These are phyloP conservation scores for Fomitopsis pinicola DNA, from an alignment of 1,284 basidiomycete genomes.

Conservation along the genomic window DNA sequence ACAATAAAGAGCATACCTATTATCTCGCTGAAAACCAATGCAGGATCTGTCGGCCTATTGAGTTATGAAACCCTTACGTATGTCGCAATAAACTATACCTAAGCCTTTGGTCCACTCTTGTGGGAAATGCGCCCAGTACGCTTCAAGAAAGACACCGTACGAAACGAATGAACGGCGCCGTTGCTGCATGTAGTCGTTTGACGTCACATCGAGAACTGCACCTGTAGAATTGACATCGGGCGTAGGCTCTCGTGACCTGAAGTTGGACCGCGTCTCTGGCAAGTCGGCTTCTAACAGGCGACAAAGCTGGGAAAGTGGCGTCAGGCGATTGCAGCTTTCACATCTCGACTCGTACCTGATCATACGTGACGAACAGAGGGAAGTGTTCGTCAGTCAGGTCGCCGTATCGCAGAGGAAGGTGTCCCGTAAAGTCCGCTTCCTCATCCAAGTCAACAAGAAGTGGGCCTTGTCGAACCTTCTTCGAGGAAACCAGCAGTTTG, in stretches of 20 bases:
- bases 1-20: conserved; percentile 38
- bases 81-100: conserved; percentile 31
- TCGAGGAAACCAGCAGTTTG: conserved; percentile 17
- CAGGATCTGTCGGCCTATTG: conserved; percentile 39
- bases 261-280: too few species aligned
- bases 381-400: conserved; percentile 58
- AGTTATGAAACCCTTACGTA: too few species aligned
- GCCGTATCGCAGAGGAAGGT: conserved; percentile 57
- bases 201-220: background rate
- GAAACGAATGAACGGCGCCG: conserved; percentile 33
- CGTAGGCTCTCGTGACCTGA: too few species aligned
- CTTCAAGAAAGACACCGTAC: conserved; percentile 44
- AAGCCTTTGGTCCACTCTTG: conserved; percentile 50
- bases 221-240: background rate
- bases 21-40: conserved; percentile 63
- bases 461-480: conserved; percentile 23
- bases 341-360: conserved; percentile 36
- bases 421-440: conserved; percentile 34
- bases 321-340: background rate
- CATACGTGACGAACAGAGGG: conserved; percentile 66
- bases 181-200: conserved; percentile 24
- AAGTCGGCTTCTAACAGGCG: conserved; percentile 22
- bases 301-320: conserved; percentile 32
- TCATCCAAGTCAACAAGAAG: conserved; percentile 47
- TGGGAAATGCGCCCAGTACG: conserved; percentile 65